phyloP scores from a whole-genome alignment of 495 filamentous ascomycete genomes.

The Rhypophila decipiens region DNA sequence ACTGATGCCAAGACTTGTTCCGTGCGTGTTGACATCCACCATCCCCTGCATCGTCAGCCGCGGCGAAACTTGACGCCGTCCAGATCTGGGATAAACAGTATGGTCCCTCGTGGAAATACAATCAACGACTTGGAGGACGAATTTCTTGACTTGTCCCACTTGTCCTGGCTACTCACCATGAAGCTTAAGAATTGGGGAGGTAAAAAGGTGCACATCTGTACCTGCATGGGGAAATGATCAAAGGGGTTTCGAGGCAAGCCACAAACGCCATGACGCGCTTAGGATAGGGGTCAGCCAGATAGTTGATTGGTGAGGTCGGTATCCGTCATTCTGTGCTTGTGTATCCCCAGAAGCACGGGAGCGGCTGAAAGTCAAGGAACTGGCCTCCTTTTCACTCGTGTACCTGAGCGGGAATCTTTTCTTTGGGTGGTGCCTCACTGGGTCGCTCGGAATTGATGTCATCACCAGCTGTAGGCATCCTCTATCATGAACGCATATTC shows the following conservation, averaged over 20 bases:
- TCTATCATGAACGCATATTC: no score
- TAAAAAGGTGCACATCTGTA: neutral
- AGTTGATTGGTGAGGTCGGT: neutral
- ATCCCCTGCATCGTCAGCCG: neutral
- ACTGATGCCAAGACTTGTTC: neutral
- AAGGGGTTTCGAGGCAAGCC: neutral
- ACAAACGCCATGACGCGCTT: neutral
- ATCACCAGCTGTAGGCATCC: no score
- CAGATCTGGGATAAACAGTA: neutral
- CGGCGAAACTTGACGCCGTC: neutral
- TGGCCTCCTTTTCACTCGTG: no score
- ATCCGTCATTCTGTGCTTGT: no score
- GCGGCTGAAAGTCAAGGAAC: neutral
- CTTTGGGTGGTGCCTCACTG: no score
- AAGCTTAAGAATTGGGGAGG: neutral
- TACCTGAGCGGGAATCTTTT: no score
- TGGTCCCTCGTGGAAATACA: no score
- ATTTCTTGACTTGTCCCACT: neutral
- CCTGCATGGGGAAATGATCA: constrained; percentile 2
- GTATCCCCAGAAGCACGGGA: neutral
- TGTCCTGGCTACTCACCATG: neutral
- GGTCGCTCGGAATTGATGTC: no score
- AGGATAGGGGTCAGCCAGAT: neutral
- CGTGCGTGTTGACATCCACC: neutral
- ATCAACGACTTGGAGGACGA: no score